Conservation (phyloP, 2,329 filamentous ascomycete species). For the Cryphonectria parasitica region DNA sequence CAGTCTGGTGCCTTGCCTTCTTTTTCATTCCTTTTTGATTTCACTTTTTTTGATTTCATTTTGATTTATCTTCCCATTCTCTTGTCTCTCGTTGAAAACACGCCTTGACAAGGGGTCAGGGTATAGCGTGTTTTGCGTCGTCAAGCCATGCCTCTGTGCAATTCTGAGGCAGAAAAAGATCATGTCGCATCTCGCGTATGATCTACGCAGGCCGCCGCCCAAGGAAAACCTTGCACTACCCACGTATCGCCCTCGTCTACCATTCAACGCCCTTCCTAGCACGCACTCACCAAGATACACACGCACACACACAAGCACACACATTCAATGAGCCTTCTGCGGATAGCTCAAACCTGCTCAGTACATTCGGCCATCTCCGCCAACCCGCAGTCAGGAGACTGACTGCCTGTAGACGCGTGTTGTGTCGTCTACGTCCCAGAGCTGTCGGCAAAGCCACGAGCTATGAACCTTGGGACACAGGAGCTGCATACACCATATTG, state of each 20-base stretch:
- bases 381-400: neutral
- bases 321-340: neutral
- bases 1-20: neutral
- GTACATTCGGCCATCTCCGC: neutral
- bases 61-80: neutral
- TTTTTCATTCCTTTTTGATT: neutral
- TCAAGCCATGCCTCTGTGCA: neutral
- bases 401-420: too few relatives aligned
- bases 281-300: neutral
- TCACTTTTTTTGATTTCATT: neutral
- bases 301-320: neutral
- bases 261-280: neutral
- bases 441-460: neutral
- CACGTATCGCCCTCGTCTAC: neutral
- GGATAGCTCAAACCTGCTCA: neutral
- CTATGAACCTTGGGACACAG: too few relatives aligned
- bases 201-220: neutral
- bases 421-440: neutral
- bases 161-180: neutral
- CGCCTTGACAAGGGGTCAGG: neutral
- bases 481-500: neutral
- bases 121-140: neutral
- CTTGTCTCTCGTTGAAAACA: neutral
- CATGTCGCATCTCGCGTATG: conserved; percentile 2
- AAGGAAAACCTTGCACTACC: neutral